Base-by-base conservation (phyloP, 176 grass and related monocot genomes). In the Phyllostachys edulis region DNA sequence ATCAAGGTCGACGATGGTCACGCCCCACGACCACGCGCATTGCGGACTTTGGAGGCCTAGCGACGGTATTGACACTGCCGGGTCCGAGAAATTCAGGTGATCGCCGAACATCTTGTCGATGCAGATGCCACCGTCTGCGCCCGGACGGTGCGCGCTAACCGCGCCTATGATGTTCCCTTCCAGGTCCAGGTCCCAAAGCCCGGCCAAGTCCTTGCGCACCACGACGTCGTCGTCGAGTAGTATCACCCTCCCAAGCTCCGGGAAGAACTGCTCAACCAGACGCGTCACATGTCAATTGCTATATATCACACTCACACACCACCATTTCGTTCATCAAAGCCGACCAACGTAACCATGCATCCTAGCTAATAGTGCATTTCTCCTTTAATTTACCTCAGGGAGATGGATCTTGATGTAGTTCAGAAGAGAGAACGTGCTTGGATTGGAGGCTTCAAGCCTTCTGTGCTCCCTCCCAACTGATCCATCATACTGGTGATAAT, bases 381-480 rank as follows among this genome's bases (percentile, higher is more conserved):
- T 23, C 3, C 32, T 26, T 14, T 18, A 52, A 8, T 57, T 93
- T 89, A 99, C 97, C 91, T 92, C 89, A 16, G 97, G 93, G 34
- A 99, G 93, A 94, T 99, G 93, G 51, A 99, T 94, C 81, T 90
- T 94, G 57, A 99, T 73, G 71, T 99, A 99, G 85, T 96, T 96
- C 51, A 99, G 81, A 6, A 89, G 76, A 32, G 90, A 97, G 72
- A 94, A 91, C 51, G 85, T 87, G 85, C 85, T 93, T 8, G 95
- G 95, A 68, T 69, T 97, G 54, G 92, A 82, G 29, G 88, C 87
- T 5, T 94, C 87, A 6, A 91, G 82, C 84, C 88, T 79, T 37
- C 83, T 91, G 52, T 50, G 32, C 54, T 91, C 92, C 81, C 75
- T 57, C 66, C 87, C 87, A 36, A 13, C 68, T 20, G 78, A 69